Evolutionary conservation across 2,329 filamentous ascomycete species (phyloP), one percentile per base, ranked within the genome.

Genomic region (Diaporthe sp.): DNA sequence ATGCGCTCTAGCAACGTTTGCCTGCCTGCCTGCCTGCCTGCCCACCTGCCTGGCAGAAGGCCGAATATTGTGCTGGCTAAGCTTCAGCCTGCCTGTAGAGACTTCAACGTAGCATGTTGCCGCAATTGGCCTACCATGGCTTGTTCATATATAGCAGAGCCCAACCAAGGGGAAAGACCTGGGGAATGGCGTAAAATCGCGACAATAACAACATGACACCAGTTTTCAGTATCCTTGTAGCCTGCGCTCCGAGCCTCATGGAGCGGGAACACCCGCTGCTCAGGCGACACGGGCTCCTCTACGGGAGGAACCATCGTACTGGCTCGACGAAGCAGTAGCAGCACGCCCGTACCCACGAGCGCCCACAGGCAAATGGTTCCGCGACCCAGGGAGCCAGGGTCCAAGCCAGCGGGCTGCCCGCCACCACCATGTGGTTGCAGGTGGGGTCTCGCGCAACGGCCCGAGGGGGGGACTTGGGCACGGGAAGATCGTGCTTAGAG

Each of bases 391-490:
- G 39, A 28, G 13, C 59, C 13, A 9, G 59, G 59, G 59, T 31
- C 59, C 59, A 28, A 22, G n/a, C 51, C 42, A 13, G 17, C 15
- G 15, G 53, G 13, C 53, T 9, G n/a, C 25, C 25, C 53, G 58
- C 58, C 37, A 57, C 53, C 53, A 31, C 25, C 31, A 42, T 39
- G 57, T 37, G 58, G 22, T 15, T 4, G 10, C 37, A 62, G 25
- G 59, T 62, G 59, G 59, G 59, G 59, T 62, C 37, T 44, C 59
- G 39, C 59, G 59, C 59, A 44, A 62, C 59, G 59, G 59, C 22
- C 59, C 59, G 59, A 62, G 37, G 15, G 13, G 37, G n/a, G 25
- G 31, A 17, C 25, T 62, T 28, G 37, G 39, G 9, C 13, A 19
- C 55, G 55, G 55, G 55, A 58, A 58, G 55, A 58, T 58, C 15